Percentiles rank a stretch among this genome's conserved stretches.
phyloP scores from a whole-genome alignment of 495 filamentous ascomycete species.

The Lepidopterella palustris region DNA sequence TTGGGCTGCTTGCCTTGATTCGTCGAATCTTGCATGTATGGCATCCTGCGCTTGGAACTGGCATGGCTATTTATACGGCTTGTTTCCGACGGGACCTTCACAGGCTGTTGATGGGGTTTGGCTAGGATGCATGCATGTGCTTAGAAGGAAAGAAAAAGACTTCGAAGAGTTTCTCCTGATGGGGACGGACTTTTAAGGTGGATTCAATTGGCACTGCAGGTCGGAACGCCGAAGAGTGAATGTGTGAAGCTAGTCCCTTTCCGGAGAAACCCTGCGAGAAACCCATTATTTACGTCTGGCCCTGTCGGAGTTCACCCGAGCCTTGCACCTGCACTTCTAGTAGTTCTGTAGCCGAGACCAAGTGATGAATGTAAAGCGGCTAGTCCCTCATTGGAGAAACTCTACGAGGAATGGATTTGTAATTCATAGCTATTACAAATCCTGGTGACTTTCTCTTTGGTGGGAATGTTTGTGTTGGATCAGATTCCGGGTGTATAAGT shows the following conservation, averaged over 20 bases:
- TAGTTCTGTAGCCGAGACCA: neutral
- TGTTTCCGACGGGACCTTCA: no score
- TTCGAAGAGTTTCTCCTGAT: no score
- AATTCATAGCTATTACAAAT: neutral
- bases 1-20: neutral
- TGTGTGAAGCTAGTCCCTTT: constrained; percentile 24
- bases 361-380: neutral
- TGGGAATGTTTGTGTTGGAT: neutral
- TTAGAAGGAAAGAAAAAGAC: no score
- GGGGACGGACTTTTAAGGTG: no score
- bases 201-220: no score
- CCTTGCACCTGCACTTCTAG: neutral
- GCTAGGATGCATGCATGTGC: no score
- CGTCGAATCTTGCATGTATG: neutral
- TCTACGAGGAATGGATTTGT: neutral
- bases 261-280: neutral
- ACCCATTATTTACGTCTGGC: neutral
- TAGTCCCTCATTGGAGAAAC: neutral
- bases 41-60: neutral
- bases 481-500: neutral
- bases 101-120: no score
- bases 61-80: no score
- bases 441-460: neutral
- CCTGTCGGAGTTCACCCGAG: neutral
- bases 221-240: no score